Evolutionary conservation across 2,329 filamentous ascomycete genomes (phyloP), one percentile per base, ranked within the genome.

Genomic region (Sclerotinia glacialis): DNA sequence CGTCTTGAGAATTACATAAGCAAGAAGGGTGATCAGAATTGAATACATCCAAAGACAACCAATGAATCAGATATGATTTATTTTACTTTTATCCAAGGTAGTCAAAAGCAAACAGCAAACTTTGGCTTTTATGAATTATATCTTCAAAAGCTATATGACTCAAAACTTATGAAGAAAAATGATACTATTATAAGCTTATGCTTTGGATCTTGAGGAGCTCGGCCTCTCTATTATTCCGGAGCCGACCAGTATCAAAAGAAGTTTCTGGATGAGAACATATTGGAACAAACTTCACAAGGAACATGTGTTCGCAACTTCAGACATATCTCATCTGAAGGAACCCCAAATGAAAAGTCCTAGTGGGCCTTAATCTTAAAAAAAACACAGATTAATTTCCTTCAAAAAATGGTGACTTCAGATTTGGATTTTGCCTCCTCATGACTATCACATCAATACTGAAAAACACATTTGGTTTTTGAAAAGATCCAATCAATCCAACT

Each of bases 161-260:
- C 18, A 21, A 37, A 37, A 11, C n/a, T n/a, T 61, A 8, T 47
- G 16, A 23, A 40, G 5, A 18, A 14, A 21, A 9, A 37, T 23
- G n/a, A 14, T 37, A 34, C 26, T 12, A 18, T 3, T 26, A 31
- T 8, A 23, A 37, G 26, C 42, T 23, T 12, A 14, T n/a, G 21
- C 12, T 55, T 50, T 26, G n/a, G 7, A 54, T 23, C 21, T 26
- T 2, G 31, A 47, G 9, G 9, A 16, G 2, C 18, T 46, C 58
- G 58, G 58, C 44, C n/a, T 61, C n/a, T 61, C 21, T 61, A 16
- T 61, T 49, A 18, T 61, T 50, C 58, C 58, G 58, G 26, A 47
- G 44, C 58, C 31, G 58, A 37, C 16, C 44, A 61, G 49, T 61
- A 61, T 61, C 37, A 61, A 61, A 61, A 56, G 49, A 49, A 46